phyloP scores from a whole-genome alignment of 352 stramenopile genomes.

The Phytopythium kandeliae region DNA sequence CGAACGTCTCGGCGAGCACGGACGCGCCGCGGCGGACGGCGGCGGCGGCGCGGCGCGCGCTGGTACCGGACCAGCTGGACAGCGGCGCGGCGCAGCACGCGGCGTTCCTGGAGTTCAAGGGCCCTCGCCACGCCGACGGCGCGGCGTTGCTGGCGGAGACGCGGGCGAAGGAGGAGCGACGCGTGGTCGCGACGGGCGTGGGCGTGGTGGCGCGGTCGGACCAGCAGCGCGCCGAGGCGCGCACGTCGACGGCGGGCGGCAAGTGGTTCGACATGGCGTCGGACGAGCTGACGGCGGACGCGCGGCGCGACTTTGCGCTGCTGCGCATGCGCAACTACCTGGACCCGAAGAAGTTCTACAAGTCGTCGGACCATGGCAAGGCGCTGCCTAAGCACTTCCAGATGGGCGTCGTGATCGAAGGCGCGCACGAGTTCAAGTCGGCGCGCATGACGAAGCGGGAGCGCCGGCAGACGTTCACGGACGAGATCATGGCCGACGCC shows the following conservation, averaged over 20 bases:
- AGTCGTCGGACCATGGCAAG: constrained; percentile 84
- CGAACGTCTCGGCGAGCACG: not conserved
- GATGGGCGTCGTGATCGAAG: constrained; percentile 91
- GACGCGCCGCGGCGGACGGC: constrained; percentile 2
- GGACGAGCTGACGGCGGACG: constrained; percentile 83
- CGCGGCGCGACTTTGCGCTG: constrained; percentile 88
- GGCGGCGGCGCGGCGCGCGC: constrained; percentile 9
- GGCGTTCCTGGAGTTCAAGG: constrained; percentile 25
- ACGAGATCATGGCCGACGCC: constrained; percentile 93
- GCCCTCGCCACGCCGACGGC: constrained; percentile 18
- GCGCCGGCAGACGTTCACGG: constrained; percentile 88
- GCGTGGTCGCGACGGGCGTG: constrained; percentile 31
- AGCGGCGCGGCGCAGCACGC: constrained; percentile 52
- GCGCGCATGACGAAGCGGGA: constrained; percentile 91
- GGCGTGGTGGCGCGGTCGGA: constrained; percentile 35
- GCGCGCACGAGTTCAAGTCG: constrained; percentile 86
- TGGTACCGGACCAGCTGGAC: constrained; percentile 58
- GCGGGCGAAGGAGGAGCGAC: constrained; percentile 40
- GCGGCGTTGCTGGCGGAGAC: constrained; percentile 35
- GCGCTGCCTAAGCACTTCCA: constrained; percentile 88
- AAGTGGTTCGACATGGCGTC: constrained; percentile 93
- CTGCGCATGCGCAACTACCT: constrained; percentile 94
- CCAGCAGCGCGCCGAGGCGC: constrained; percentile 42
- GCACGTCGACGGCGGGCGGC: constrained; percentile 47
- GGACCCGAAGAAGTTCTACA: constrained; percentile 97